Evolutionary conservation across 768 basidiomycete species (phyloP).

Genomic region (Tylopilus plumbeoviolaceoides): DNA sequence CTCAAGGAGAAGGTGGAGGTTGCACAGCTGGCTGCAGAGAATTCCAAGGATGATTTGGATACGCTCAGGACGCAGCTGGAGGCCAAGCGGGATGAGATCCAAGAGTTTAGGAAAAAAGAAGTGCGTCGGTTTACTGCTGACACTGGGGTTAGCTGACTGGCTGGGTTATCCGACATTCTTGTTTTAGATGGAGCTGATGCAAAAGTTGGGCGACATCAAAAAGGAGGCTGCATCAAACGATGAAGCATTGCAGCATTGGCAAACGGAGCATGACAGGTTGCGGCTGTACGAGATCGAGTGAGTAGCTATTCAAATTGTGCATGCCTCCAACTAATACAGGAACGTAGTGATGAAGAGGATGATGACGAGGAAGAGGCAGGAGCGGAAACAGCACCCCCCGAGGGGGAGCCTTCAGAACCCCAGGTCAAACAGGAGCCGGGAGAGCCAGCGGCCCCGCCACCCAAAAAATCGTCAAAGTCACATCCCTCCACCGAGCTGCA

Average conservation of each 20-base stretch:
- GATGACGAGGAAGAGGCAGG: conserved; percentile 39
- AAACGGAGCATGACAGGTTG: conserved; percentile 67
- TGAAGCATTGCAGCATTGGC: no score
- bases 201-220: conserved; percentile 57
- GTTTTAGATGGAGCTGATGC: no score
- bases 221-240: conserved; percentile 58
- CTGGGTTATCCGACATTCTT: no score
- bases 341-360: conserved; percentile 48
- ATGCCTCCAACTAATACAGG: not conserved
- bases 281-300: conserved; percentile 71
- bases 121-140: no score
- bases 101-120: no score
- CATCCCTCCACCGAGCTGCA: conserved; percentile 59
- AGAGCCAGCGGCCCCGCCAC: no score
- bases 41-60: no score
- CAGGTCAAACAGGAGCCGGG: conserved; percentile 44
- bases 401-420: conserved; percentile 28
- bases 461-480: conserved; percentile 29
- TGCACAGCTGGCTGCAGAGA: no score
- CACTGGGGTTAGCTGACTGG: no score
- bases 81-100: no score
- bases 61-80: no score
- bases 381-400: conserved; percentile 27
- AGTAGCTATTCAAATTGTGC: not conserved
- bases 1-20: no score